Percentiles rank a stretch among this genome's conserved stretches.
These are phyloP conservation scores for Aspergillus tubingensis DNA, from an alignment of 2,329 filamentous ascomycete species.

Conservation along the genomic window DNA sequence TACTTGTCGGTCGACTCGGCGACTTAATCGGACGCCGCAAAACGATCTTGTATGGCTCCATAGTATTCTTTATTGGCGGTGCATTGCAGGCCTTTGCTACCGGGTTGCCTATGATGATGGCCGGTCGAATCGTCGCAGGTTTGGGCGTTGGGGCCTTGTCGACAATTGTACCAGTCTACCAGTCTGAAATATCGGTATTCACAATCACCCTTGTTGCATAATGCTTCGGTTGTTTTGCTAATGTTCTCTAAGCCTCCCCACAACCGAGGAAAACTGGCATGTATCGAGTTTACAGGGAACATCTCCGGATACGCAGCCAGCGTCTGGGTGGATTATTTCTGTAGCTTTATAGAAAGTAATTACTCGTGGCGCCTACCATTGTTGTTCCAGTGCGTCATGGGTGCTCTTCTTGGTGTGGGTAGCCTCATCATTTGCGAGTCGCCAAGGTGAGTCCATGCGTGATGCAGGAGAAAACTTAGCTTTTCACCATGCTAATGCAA, in stretches of 20 bases:
- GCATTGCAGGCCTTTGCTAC: constrained; percentile 79
- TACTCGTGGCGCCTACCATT: constrained; percentile 89
- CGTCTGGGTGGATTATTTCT: constrained; percentile 98
- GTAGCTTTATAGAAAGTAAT: constrained; percentile 81
- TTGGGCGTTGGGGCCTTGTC: constrained; percentile 85
- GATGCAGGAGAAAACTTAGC: neutral
- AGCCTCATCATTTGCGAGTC: constrained; percentile 96
- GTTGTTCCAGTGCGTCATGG: constrained; percentile 93
- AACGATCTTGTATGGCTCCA: constrained; percentile 91
- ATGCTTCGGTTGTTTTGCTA: constrained; percentile 14
- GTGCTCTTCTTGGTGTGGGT: constrained; percentile 76
- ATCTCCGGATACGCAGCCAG: constrained; percentile 94
- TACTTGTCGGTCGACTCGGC: constrained; percentile 82
- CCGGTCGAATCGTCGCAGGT: constrained; percentile 80
- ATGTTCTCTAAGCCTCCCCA: constrained; percentile 67
- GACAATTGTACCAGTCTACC: constrained; percentile 90
- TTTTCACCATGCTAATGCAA: constrained; percentile 8
- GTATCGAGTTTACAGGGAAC: constrained; percentile 97
- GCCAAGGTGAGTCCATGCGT: constrained; percentile 65
- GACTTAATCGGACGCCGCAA: constrained; percentile 86
- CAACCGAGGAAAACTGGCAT: constrained; percentile 91
- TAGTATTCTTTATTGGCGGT: constrained; percentile 82
- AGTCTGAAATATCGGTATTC: constrained; percentile 78
- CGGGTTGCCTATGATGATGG: constrained; percentile 84
- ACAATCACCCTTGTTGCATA: neutral